Base-by-base conservation (phyloP, 2,329 filamentous ascomycete species). In the Botrytis paeoniae region DNA sequence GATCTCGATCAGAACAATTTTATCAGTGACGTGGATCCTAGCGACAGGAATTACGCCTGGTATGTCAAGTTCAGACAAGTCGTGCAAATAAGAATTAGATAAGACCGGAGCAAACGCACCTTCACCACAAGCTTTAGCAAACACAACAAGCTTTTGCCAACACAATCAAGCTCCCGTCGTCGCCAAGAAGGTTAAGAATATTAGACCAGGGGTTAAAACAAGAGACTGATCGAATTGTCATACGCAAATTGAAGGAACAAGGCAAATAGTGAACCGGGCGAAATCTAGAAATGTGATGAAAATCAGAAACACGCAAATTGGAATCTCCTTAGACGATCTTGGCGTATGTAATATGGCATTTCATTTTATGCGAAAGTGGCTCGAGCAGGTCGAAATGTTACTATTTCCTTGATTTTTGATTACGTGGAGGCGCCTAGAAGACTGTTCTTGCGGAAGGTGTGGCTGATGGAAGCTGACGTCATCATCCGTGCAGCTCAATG, bases 1-100 rank as follows among this genome's bases (percentile, higher is more conserved):
- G 10, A 69, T 69, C n/a, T 57, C n/a, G 37, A 59, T 41, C 3
- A 6, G n/a, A 20, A 10, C n/a, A 41, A 32, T n/a, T 29, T 57
- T 43, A 32, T n/a, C 35, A 29, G 48, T 69, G 65, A 69, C 65
- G 65, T 69, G 65, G 48, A 57, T 54, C n/a, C 35, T 68, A 37
- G 22, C 54, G 25, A 54, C 45, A 68, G 45, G 25, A 57, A 54
- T 37, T 65, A 35, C 22, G 20, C 62, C n/a, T 29, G 37, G 37
- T 10, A 66, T 66, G 43, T 37, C 22, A 51, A 51, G 43, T 37
- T 54, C 16, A 20, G 41, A 57, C 48, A 20, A 29, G 25, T 22
- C 32, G 35, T 41, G 10, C 48, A 54, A 54, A 54, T 54, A 6
- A 54, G 25, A n/a, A 54, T 54, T 9, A n/a, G 5, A 54, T n/a